These are phyloP conservation scores for Aulographum hederae DNA, from an alignment of 2,329 filamentous ascomycete genomes.

Conservation along the genomic window DNA sequence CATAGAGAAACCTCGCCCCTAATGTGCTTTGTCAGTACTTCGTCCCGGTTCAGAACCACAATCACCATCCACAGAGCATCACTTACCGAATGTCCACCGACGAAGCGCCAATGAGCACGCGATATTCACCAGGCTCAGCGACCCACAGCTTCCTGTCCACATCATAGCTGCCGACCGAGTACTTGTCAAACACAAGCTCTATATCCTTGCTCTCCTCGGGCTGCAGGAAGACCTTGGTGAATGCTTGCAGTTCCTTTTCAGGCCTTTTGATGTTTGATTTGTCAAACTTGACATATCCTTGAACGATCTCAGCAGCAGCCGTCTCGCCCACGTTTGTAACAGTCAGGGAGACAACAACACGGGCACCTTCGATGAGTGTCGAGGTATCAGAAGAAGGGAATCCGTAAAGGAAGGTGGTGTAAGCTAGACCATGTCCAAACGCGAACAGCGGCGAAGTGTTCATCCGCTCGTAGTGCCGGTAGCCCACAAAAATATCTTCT, in stretches of 20 bases:
- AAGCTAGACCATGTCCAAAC: constrained; percentile 64
- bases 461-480: constrained; percentile 50
- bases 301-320: constrained; percentile 45
- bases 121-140: constrained; percentile 45
- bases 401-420: constrained; percentile 53
- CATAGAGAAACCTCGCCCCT: too few species aligned
- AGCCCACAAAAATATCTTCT: constrained; percentile 57
- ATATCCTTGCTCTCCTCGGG: constrained; percentile 18
- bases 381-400: constrained; percentile 31
- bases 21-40: too few species aligned
- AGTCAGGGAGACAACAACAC: constrained; percentile 28
- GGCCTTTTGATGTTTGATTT: constrained; percentile 45
- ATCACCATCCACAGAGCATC: too few species aligned
- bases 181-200: constrained; percentile 20
- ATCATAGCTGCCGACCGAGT: constrained; percentile 42
- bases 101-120: constrained; percentile 42
- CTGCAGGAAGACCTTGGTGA: constrained; percentile 27
- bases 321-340: constrained; percentile 38
- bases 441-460: constrained; percentile 45
- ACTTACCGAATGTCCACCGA: constrained; percentile 44
- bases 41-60: too few species aligned
- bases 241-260: constrained; percentile 53
- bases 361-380: constrained; percentile 26
- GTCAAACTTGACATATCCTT: constrained; percentile 48
- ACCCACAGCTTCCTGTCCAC: constrained; percentile 41